Evolutionary conservation across 257 asterid species (phyloP).

Genomic region (Perilla frutescens): DNA sequence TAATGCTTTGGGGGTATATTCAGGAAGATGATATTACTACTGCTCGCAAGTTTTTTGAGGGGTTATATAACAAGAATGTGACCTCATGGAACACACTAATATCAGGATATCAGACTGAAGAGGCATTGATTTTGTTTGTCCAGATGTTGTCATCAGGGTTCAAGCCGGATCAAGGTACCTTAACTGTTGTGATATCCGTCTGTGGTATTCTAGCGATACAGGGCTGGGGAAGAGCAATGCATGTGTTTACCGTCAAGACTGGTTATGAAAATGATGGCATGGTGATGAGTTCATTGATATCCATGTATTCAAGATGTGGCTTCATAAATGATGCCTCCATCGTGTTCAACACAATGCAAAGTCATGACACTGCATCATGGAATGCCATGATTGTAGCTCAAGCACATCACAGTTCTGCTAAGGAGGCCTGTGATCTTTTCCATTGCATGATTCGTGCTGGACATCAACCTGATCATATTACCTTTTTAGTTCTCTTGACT

Average conservation of each 20-base stretch:
- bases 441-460: slow-evolving; percentile 57
- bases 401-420: slow-evolving; percentile 56
- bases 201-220: slow-evolving; percentile 53
- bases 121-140: slow-evolving; percentile 50
- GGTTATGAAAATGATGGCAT: slow-evolving; percentile 53
- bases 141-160: slow-evolving; percentile 51
- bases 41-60: slow-evolving; percentile 55
- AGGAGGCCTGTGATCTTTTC: slow-evolving; percentile 52
- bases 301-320: slow-evolving; percentile 74
- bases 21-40: slow-evolving; percentile 48
- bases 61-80: slow-evolving; percentile 61
- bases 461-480: slow-evolving; percentile 62
- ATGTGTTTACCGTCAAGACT: slow-evolving; percentile 47
- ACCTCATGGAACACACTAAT: slow-evolving; percentile 68
- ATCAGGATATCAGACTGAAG: slow-evolving; percentile 56
- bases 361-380: slow-evolving; percentile 64
- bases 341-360: slow-evolving; percentile 42
- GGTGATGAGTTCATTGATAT: slow-evolving; percentile 55
- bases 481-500: slow-evolving; percentile 65
- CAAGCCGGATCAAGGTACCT: slow-evolving; percentile 58
- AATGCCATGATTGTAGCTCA: slow-evolving; percentile 69
- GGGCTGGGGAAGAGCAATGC: slow-evolving; percentile 57
- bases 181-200: slow-evolving; percentile 49
- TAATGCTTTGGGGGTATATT: slow-evolving; percentile 62
- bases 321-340: slow-evolving; percentile 53